phyloP scores from a whole-genome alignment of 371 early-diverging fungal species.

The Mortierella sp. region DNA sequence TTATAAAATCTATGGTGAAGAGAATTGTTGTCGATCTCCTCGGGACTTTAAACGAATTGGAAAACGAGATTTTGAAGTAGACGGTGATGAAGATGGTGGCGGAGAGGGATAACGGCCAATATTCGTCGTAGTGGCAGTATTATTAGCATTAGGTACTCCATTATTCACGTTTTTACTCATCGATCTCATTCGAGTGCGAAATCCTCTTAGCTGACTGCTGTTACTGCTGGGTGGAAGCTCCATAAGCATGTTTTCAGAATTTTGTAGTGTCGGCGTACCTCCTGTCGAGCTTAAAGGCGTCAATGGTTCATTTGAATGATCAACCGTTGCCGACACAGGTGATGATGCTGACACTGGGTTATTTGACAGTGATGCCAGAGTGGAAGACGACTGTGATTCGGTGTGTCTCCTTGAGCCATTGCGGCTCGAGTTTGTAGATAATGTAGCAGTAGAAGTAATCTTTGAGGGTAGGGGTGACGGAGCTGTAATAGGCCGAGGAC shows the following conservation, averaged over 20 bases:
- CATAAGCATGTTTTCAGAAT: background rate
- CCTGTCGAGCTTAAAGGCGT: background rate
- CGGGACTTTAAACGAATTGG: slow-evolving; percentile 18
- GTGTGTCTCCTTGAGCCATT: background rate
- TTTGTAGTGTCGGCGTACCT: background rate
- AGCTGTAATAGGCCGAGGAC: slow-evolving; percentile 61
- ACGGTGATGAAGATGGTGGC: slow-evolving; percentile 1
- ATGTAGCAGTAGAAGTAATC: background rate
- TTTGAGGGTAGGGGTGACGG: slow-evolving; percentile 22
- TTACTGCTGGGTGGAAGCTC: background rate
- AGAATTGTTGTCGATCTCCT: slow-evolving; percentile 2
- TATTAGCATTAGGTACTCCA: background rate
- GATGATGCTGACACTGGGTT: background rate
- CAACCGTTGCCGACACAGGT: background rate
- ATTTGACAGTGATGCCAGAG: background rate
- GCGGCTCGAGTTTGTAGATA: background rate
- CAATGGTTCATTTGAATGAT: background rate
- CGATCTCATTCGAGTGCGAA: slow-evolving; percentile 2
- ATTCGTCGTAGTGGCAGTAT: background rate
- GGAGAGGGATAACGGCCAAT: background rate
- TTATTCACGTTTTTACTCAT: background rate
- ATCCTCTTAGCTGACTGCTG: background rate
- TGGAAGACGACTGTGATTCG: slow-evolving; percentile 4
- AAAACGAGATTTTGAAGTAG: slow-evolving; percentile 4
- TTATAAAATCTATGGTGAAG: slow-evolving; percentile 5